Evolutionary conservation across 176 grass and related monocot species (phyloP).

Genomic region (Oryza meyeriana): DNA sequence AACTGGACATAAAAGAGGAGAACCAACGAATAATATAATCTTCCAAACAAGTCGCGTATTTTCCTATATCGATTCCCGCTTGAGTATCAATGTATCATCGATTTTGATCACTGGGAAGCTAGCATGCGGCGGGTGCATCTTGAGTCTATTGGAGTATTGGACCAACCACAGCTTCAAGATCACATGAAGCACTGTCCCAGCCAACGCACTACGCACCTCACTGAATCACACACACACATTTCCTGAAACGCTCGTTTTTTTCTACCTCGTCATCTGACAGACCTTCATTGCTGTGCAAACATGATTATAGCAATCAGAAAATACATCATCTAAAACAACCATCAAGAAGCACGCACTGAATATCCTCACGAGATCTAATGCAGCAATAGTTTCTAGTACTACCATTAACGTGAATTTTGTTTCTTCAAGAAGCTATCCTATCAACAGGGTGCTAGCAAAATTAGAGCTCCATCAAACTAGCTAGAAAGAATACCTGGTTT

Average conservation of each 20-base stretch:
- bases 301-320: not conserved
- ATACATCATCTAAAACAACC: not conserved
- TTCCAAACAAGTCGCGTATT: not conserved
- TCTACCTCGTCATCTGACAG: conserved; percentile 65
- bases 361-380: not conserved
- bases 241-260: conserved; percentile 52
- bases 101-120: conserved; percentile 1
- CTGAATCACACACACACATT: conserved; percentile 82
- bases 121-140: not conserved
- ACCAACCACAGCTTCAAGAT: not conserved
- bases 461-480: not conserved
- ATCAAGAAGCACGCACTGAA: not conserved
- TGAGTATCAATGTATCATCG: not conserved
- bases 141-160: not conserved
- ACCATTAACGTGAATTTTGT: not conserved
- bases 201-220: conserved; percentile 15
- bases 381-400: not conserved
- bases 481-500: conserved; percentile 51
- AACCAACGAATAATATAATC: not conserved
- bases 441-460: not conserved
- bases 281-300: conserved; percentile 60
- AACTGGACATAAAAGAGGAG: conserved; percentile 11
- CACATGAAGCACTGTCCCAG: not conserved
- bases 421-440: not conserved
- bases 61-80: not conserved